These are phyloP conservation scores for Wickerhamomyces mucosus DNA, from an alignment of 805 yeast genomes.

Conservation along the genomic window DNA sequence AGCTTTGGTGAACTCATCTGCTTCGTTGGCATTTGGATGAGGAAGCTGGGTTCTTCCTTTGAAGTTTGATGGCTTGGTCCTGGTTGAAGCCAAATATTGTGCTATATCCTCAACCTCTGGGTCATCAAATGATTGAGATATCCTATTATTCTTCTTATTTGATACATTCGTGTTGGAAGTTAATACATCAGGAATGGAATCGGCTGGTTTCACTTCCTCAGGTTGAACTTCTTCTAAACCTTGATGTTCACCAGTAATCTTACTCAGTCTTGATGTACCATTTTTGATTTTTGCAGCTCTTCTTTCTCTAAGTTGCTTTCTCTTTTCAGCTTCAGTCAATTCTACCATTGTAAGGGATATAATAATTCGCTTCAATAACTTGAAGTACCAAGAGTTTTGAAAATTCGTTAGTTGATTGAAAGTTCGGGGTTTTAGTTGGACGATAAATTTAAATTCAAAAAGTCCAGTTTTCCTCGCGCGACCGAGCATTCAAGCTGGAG, in stretches of 20 bases:
- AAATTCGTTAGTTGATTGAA: no score
- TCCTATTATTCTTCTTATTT: conserved; percentile 7
- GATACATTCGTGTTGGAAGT: conserved; percentile 1
- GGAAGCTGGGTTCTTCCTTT: neutral
- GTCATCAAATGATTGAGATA: conserved; percentile 12
- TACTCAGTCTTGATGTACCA: conserved; percentile 12
- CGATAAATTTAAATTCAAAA: no score
- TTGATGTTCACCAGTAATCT: conserved; percentile 17
- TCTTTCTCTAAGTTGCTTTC: conserved; percentile 18
- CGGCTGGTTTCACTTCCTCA: conserved; percentile 1
- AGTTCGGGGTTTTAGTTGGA: no score
- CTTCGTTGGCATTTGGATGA: conserved; percentile 1
- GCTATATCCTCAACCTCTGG: conserved; percentile 11
- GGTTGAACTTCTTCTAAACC: conserved; percentile 1
- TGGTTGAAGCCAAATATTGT: neutral
- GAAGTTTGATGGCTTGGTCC: conserved; percentile 1
- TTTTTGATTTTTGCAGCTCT: conserved; percentile 19
- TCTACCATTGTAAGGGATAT: no score
- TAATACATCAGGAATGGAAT: neutral
- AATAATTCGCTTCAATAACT: no score
- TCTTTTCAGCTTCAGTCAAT: conserved; percentile 18
- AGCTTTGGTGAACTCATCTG: conserved; percentile 15
- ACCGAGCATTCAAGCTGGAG: no score
- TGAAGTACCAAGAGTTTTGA: no score
- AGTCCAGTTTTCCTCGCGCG: no score